Conservation (phyloP, 495 filamentous ascomycete genomes). For the Podospora anserina region DNA sequence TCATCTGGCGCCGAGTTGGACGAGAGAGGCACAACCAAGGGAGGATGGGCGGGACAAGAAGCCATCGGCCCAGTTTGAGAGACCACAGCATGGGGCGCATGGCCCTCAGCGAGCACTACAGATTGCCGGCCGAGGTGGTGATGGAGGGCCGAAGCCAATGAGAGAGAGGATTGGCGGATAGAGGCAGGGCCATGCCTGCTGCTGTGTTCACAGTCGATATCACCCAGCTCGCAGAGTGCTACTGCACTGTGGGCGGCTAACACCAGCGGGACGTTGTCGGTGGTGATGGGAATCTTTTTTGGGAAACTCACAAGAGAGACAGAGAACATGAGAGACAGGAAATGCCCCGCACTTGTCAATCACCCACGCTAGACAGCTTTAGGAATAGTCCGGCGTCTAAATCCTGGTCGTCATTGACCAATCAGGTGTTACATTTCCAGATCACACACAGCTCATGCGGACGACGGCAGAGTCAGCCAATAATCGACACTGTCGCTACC, state of each 20-base stretch:
- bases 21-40: neutral
- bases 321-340: neutral
- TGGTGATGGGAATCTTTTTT: neutral
- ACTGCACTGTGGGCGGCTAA: conserved; percentile 49
- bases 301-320: neutral
- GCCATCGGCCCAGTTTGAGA: conserved; percentile 7
- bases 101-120: conserved; percentile 10
- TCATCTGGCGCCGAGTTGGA: conserved; percentile 19
- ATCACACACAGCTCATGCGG: conserved; percentile 26
- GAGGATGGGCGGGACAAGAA: conserved; percentile 2
- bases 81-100: conserved; percentile 4
- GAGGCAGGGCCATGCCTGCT: conserved; percentile 8
- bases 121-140: conserved; percentile 9
- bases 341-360: conserved; percentile 20
- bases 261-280: conserved; percentile 3
- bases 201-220: conserved; percentile 20
- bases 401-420: conserved; percentile 36
- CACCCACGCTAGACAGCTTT: conserved; percentile 24
- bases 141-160: conserved; percentile 25
- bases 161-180: conserved; percentile 3
- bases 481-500: conserved; percentile 15
- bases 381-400: conserved; percentile 45
- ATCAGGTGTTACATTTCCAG: conserved; percentile 23
- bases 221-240: conserved; percentile 29
- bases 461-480: conserved; percentile 23